Conservation (phyloP, 768 basidiomycete species). For the Wakefieldia striispora region DNA sequence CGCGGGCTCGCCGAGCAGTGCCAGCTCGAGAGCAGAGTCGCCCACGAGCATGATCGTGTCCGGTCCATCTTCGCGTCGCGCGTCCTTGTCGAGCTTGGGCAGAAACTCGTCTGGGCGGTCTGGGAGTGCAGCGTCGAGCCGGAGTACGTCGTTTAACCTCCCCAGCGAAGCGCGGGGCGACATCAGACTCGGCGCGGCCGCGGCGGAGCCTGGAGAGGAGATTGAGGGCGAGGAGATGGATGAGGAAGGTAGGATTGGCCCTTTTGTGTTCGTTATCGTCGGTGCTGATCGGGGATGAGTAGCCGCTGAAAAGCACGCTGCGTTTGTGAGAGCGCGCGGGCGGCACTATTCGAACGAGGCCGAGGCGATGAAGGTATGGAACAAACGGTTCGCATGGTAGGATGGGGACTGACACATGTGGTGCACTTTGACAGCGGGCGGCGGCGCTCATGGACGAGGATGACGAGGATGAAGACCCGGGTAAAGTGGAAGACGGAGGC, state of each 20-base stretch:
- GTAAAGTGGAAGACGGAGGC: background rate
- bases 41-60: conserved; percentile 62
- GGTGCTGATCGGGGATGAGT: conserved; percentile 3
- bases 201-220: conserved; percentile 45
- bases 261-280: background rate
- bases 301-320: conserved; percentile 84
- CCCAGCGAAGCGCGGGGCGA: conserved; percentile 66
- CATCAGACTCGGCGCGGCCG: conserved; percentile 43
- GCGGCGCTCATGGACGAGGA: conserved; percentile 65
- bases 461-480: conserved; percentile 33
- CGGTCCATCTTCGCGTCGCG: conserved; percentile 68
- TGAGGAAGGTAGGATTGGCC: conserved; percentile 65
- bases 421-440: conserved; percentile 48
- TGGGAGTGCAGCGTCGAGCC: conserved; percentile 62
- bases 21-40: conserved; percentile 47
- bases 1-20: conserved; percentile 34
- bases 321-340: conserved; percentile 75
- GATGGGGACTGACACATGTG: background rate
- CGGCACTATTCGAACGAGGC: conserved; percentile 90
- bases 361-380: conserved; percentile 83
- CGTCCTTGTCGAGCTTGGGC: conserved; percentile 68
- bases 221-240: conserved; percentile 84
- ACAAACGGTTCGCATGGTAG: background rate
- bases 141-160: conserved; percentile 83
- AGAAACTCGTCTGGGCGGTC: conserved; percentile 54